Evolutionary conservation across 805 yeast genomes (phyloP), one percentile per base, ranked within the genome.

Genomic region (Lachancea nothofagi): DNA sequence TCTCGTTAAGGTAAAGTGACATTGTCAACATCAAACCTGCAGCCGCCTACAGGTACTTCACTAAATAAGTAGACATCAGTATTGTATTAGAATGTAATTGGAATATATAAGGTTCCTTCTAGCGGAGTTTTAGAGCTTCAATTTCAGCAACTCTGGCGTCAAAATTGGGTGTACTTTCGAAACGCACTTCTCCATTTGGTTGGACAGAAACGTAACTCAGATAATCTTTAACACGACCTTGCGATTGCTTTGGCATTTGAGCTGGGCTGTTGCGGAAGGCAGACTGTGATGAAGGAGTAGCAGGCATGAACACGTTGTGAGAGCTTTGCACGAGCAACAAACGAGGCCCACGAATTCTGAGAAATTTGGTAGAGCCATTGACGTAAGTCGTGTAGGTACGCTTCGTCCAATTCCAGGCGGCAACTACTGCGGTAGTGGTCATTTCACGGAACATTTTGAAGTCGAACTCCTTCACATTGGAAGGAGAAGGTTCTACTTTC

Each of bases 341-440:
- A 48, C 66, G 55, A 35, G 66, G 66, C 2, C 66, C 66, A 23
- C 45, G 48, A 3, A 61, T 50, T 36, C 49, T 51, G n/a, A 60
- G 40, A 30, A 52, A 57, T 22, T 45, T 48, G 8, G 50, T 42
- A 5, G 56, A 50, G 8, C 59, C 59, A 35, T 45, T 51, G 36
- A 49, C 40, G 7, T 43, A 23, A 5, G 17, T 39, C 25, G 49
- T 36, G 39, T 44, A 52, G 7, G 20, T 12, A 15, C 27, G 36
- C 23, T 40, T 38, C 15, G 44, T 8, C 43, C 49, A 49, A 35
- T 44, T 36, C 41, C 46, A 43, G 5, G 29, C 23, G n/a, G 37
- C 29, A 7, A 35, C 12, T 13, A 35, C 15, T 10, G 44, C 30
- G 18, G 43, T 38, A 5, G 39, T 33, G 5, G 49, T 31, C 34